Evolutionary conservation across 805 yeast species (phyloP).

Genomic region (Candida morakotiae): DNA sequence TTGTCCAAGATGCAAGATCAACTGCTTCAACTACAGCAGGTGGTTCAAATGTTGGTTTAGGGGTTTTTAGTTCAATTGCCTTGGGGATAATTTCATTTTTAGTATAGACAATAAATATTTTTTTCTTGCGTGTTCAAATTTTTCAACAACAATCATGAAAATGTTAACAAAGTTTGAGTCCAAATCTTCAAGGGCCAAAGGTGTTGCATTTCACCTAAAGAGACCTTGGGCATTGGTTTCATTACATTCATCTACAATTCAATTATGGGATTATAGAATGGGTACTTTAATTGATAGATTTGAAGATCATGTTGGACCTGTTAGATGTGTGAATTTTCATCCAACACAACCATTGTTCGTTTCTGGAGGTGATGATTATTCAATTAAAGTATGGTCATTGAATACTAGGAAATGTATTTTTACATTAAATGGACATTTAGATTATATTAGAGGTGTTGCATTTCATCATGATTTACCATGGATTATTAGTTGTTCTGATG

Average conservation of each 20-base stretch:
- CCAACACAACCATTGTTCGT: constrained; percentile 97
- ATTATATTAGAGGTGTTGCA: constrained; percentile 88
- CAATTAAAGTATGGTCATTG: constrained; percentile 93
- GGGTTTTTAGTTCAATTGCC: constrained; percentile 17
- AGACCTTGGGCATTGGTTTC: constrained; percentile 97
- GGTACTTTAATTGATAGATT: constrained; percentile 94
- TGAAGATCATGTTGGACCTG: constrained; percentile 99
- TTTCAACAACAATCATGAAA: constrained; percentile 48
- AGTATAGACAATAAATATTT: not conserved
- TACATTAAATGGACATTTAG: constrained; percentile 90
- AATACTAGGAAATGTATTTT: constrained; percentile 87
- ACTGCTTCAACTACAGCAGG: constrained; percentile 10
- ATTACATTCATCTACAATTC: constrained; percentile 95
- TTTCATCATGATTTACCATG: constrained; percentile 97
- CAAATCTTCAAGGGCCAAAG: constrained; percentile 95
- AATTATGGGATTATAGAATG: constrained; percentile 99
- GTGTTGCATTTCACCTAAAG: constrained; percentile 94
- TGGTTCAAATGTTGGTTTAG: constrained; percentile 5
- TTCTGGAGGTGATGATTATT: constrained; percentile 96
- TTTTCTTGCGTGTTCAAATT: constrained; percentile 4
- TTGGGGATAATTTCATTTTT: constrained; percentile 17
- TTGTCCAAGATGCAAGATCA: constrained; percentile 27
- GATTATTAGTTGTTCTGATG: constrained; percentile 95
- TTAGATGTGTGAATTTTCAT: constrained; percentile 91
- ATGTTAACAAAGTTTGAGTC: constrained; percentile 84